phyloP scores from a whole-genome alignment of 1,284 basidiomycete species.

The Earliella scabrosa region DNA sequence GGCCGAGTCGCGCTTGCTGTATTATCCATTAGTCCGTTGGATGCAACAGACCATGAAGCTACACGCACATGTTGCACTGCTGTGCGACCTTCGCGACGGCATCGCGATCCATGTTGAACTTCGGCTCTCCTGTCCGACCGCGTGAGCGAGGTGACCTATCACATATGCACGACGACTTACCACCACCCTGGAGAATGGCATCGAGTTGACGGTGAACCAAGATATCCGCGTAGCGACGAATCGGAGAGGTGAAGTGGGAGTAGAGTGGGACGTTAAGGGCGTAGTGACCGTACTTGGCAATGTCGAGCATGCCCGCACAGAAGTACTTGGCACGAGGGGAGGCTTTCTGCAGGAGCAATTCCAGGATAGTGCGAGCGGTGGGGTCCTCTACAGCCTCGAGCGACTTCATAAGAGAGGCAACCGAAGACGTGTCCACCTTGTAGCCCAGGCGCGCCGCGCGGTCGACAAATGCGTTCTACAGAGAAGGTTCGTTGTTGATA shows the following conservation, averaged over 20 bases:
- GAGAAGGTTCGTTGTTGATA: slow-evolving; percentile 12
- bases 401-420: slow-evolving; percentile 85
- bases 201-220: slow-evolving; percentile 97
- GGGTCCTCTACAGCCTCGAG: slow-evolving; percentile 77
- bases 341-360: slow-evolving; percentile 86
- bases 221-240: slow-evolving; percentile 93
- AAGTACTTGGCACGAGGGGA: slow-evolving; percentile 96
- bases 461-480: slow-evolving; percentile 77
- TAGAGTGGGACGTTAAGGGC: slow-evolving; percentile 92
- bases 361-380: slow-evolving; percentile 73
- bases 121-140: slow-evolving; percentile 61
- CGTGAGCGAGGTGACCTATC: slow-evolving; percentile 8
- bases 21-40: too few relatives aligned
- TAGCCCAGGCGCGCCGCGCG: slow-evolving; percentile 86
- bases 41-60: too few relatives aligned
- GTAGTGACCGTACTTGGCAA: slow-evolving; percentile 96
- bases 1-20: slow-evolving; percentile 88
- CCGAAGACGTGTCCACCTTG: slow-evolving; percentile 79
- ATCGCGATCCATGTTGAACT: slow-evolving; percentile 61
- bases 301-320: slow-evolving; percentile 99
- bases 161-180: slow-evolving; percentile 42
- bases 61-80: not conserved
- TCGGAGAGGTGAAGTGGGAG: slow-evolving; percentile 96
- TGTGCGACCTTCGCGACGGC: not conserved
- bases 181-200: slow-evolving; percentile 77